phyloP scores from a whole-genome alignment of 2,329 filamentous ascomycete genomes.

The Alternaria tenuissima region DNA sequence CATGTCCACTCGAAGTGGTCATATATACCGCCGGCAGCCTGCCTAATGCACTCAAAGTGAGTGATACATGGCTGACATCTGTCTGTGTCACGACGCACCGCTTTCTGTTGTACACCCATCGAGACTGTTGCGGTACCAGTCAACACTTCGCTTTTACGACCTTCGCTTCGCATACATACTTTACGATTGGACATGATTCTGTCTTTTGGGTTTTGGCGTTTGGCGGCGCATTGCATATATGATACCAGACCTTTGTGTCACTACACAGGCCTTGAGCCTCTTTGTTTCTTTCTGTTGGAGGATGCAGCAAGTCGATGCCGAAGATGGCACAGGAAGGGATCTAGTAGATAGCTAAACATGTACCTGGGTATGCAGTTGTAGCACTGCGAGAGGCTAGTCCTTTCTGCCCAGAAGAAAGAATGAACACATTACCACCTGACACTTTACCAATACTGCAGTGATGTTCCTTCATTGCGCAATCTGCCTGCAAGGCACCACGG shows the following conservation, averaged over 20 bases:
- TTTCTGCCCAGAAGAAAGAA: constrained; percentile 16
- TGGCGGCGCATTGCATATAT: constrained; percentile 37
- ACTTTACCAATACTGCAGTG: neutral
- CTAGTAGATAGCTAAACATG: constrained; percentile 14
- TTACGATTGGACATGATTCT: constrained; percentile 43
- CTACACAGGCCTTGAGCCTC: constrained; percentile 38
- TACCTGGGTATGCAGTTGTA: constrained; percentile 7
- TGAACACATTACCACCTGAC: constrained; percentile 6
- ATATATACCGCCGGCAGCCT: constrained; percentile 1
- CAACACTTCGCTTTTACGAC: constrained; percentile 26
- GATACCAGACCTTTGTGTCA: constrained; percentile 51
- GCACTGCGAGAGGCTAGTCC: constrained; percentile 14
- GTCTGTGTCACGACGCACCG: constrained; percentile 19
- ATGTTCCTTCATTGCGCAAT: constrained; percentile 11
- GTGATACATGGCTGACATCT: constrained; percentile 18
- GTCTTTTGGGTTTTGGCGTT: constrained; percentile 40
- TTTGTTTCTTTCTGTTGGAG: constrained; percentile 24
- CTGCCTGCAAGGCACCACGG: neutral
- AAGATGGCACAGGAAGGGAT: constrained; percentile 4
- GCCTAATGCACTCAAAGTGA: constrained; percentile 4
- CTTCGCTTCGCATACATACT: constrained; percentile 34
- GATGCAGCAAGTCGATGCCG: constrained; percentile 4
- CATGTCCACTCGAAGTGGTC: neutral
- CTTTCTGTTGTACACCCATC: constrained; percentile 18
- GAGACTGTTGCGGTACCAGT: constrained; percentile 10